Conservation (phyloP, 1,139 yeast species). For the Oligophagozyma castellii region DNA sequence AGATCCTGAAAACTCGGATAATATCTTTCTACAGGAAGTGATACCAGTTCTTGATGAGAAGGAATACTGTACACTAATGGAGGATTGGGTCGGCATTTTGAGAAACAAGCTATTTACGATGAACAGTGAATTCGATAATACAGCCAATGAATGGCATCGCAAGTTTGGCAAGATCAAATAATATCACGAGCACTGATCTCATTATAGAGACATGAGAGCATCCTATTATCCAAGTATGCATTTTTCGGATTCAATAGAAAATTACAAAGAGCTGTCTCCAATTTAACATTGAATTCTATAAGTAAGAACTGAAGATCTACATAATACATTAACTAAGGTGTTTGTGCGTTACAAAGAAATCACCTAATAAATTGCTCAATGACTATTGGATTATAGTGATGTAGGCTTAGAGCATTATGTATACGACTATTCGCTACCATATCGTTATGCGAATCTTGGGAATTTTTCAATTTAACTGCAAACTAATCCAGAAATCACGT, state of each 20-base stretch:
- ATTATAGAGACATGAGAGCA: background rate
- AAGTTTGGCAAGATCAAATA: constrained; percentile 12
- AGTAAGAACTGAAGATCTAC: too few relatives aligned
- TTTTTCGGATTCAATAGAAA: background rate
- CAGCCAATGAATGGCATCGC: constrained; percentile 14
- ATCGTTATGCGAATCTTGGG: too few relatives aligned
- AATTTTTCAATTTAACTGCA: too few relatives aligned
- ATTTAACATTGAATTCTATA: too few relatives aligned
- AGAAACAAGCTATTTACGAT: constrained; percentile 9
- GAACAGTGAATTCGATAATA: constrained; percentile 8
- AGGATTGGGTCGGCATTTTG: constrained; percentile 16
- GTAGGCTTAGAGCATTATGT: too few relatives aligned
- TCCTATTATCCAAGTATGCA: constrained; percentile 1
- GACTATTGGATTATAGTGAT: too few relatives aligned
- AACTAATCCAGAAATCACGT: too few relatives aligned
- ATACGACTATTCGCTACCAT: too few relatives aligned
- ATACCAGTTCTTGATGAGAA: constrained; percentile 12
- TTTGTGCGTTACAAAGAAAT: too few relatives aligned
- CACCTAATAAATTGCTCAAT: too few relatives aligned
- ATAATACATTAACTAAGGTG: too few relatives aligned
- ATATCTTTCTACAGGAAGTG: constrained; percentile 23
- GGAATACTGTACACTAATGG: constrained; percentile 15
- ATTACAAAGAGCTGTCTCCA: too few relatives aligned
- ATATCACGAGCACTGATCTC: constrained; percentile 1
- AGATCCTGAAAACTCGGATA: constrained; percentile 17